Percentiles rank a stretch among this genome's conserved stretches.
phyloP scores from a whole-genome alignment of 2,329 filamentous ascomycete species.

The Botrytis fragariae region DNA sequence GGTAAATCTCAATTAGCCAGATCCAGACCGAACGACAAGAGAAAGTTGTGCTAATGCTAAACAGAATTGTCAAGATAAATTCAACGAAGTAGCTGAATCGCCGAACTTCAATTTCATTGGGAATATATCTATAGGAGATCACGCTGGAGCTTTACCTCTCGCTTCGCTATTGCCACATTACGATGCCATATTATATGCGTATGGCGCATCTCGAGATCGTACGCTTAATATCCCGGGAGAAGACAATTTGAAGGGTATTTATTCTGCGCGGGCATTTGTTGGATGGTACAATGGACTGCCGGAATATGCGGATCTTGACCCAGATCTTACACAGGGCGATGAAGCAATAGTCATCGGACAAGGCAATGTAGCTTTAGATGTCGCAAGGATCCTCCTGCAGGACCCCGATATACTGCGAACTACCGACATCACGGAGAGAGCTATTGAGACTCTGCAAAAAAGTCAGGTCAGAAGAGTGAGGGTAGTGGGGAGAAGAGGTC shows the following conservation, averaged over 20 bases:
- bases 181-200: constrained; percentile 87
- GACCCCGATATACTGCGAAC: constrained; percentile 69
- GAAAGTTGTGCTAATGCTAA: constrained; percentile 21
- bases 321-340: constrained; percentile 71
- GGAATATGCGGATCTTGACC: constrained; percentile 69
- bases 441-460: constrained; percentile 67
- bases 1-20: constrained; percentile 46
- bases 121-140: constrained; percentile 74
- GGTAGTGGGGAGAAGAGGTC: constrained; percentile 85
- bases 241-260: constrained; percentile 65
- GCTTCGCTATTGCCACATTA: constrained; percentile 73
- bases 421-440: constrained; percentile 87
- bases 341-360: constrained; percentile 89
- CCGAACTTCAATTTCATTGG: constrained; percentile 87
- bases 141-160: constrained; percentile 59
- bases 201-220: constrained; percentile 83
- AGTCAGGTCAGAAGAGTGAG: constrained; percentile 77
- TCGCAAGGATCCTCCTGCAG: constrained; percentile 81
- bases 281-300: constrained; percentile 98
- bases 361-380: constrained; percentile 93
- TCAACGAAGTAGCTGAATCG: constrained; percentile 80
- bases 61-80: constrained; percentile 92
- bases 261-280: constrained; percentile 89
- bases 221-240: constrained; percentile 79
- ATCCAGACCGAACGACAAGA: constrained; percentile 10